Evolutionary conservation across 495 filamentous ascomycete genomes (phyloP).

Genomic region (Penicillium argentinense): DNA sequence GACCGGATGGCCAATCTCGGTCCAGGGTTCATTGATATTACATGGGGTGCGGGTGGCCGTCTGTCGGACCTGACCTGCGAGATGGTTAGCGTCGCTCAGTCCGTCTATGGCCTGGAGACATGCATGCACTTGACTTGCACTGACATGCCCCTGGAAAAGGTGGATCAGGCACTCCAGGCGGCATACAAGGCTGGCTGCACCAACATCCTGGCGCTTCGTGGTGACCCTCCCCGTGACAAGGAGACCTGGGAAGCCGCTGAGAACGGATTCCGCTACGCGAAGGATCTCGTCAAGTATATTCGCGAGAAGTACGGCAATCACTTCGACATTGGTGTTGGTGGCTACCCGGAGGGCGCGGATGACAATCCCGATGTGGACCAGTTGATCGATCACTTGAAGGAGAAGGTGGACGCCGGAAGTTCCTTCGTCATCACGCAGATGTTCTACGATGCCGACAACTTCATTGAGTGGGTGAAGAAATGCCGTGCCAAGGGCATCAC

Average conservation of each 20-base stretch:
- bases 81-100: conserved; percentile 96
- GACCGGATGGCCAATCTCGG: conserved; percentile 96
- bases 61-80: conserved; percentile 91
- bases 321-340: conserved; percentile 97
- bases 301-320: conserved; percentile 85
- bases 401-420: conserved; percentile 94
- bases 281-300: conserved; percentile 92
- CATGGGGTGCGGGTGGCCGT: conserved; percentile 95
- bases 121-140: conserved; percentile 99
- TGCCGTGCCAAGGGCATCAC: conserved; percentile 81
- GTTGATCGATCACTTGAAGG: conserved; percentile 90
- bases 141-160: conserved; percentile 89
- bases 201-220: conserved; percentile 93
- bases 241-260: conserved; percentile 89
- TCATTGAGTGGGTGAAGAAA: conserved; percentile 84
- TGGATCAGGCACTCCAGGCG: conserved; percentile 81
- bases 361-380: conserved; percentile 83
- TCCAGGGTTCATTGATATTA: conserved; percentile 95
- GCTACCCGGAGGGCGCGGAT: conserved; percentile 95
- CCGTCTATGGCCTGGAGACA: conserved; percentile 94
- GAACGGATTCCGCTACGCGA: conserved; percentile 86
- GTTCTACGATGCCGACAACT: conserved; percentile 98
- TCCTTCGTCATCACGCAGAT: conserved; percentile 97
- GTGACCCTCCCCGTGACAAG: conserved; percentile 92
- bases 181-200: conserved; percentile 96